A percentile compares a stretch with the other conserved stretches of the same genome.
Evolutionary conservation across 2,329 filamentous ascomycete species (phyloP).

Genomic region (Fusarium graminum): DNA sequence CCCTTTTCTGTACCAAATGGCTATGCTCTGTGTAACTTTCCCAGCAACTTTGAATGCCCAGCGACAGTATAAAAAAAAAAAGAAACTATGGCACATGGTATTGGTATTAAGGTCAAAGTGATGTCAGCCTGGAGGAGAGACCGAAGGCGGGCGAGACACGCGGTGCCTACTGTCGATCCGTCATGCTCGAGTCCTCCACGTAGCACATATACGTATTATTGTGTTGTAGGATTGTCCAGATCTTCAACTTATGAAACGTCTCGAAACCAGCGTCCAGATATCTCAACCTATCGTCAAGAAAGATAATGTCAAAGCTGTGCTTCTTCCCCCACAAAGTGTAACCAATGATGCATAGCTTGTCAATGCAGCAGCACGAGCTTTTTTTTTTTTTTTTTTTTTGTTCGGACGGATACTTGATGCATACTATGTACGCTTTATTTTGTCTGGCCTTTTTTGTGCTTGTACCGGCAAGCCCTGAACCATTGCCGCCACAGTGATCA

Average conservation of each 20-base stretch:
- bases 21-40: not conserved
- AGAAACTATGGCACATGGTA: constrained; percentile 3
- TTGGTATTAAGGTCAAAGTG: constrained; percentile 18
- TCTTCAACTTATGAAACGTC: constrained; percentile 33
- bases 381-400: constrained; percentile 1
- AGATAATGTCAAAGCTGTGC: constrained; percentile 6
- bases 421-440: constrained; percentile 18
- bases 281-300: constrained; percentile 15
- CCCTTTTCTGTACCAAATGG: not conserved
- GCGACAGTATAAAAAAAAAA: constrained; percentile 11
- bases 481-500: constrained; percentile 40
- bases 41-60: not conserved
- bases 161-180: constrained; percentile 31
- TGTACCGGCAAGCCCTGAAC: constrained; percentile 19
- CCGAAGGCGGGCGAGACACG: constrained; percentile 11
- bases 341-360: constrained; percentile 32
- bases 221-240: constrained; percentile 4
- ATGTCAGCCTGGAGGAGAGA: constrained; percentile 30
- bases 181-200: constrained; percentile 18
- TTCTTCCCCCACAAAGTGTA: constrained; percentile 20
- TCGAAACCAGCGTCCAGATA: constrained; percentile 28
- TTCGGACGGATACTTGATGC: constrained; percentile 3
- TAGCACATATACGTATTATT: constrained; percentile 7
- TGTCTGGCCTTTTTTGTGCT: constrained; percentile 1
- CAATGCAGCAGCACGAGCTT: constrained; percentile 1